These are phyloP conservation scores for Podila verticillata DNA, from an alignment of 192 early-diverging fungal species.

Conservation along the genomic window DNA sequence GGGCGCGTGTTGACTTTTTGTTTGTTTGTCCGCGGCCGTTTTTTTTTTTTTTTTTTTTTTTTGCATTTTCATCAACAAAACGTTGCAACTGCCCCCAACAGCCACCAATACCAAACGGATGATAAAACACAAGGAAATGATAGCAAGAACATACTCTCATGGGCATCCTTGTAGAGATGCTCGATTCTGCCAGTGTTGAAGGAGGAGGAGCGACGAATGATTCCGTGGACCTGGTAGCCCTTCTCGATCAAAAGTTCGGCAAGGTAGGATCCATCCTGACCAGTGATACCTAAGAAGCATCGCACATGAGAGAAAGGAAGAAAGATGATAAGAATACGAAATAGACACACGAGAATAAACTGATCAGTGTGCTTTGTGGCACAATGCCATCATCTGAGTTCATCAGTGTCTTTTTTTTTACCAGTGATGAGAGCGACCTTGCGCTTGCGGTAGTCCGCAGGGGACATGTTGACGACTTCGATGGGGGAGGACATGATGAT, in stretches of 20 bases:
- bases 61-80: conserved; percentile 1
- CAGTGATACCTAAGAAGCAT: conserved; percentile 66
- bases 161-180: conserved; percentile 73
- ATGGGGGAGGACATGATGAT: conserved; percentile 8
- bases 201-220: conserved; percentile 78
- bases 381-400: not conserved
- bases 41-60: too few relatives aligned
- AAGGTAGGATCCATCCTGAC: conserved; percentile 78
- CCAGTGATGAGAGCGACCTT: conserved; percentile 66
- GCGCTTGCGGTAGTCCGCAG: conserved; percentile 60
- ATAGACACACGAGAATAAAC: not conserved
- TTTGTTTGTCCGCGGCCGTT: too few relatives aligned
- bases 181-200: conserved; percentile 82
- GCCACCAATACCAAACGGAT: not conserved
- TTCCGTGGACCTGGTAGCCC: conserved; percentile 78
- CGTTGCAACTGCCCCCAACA: not conserved
- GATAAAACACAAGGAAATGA: not conserved
- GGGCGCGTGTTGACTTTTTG: too few relatives aligned
- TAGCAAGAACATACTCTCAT: conserved; percentile 56
- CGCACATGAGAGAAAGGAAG: not conserved
- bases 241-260: conserved; percentile 71
- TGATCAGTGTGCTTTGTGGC: not conserved
- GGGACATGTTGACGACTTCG: conserved; percentile 33
- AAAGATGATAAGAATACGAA: not conserved
- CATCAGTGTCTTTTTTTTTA: conserved; percentile 15